Percentiles rank a stretch among this genome's conserved stretches.
Evolutionary conservation across 1,139 yeast genomes (phyloP).

Genomic region (Pichia kudriavzevii): DNA sequence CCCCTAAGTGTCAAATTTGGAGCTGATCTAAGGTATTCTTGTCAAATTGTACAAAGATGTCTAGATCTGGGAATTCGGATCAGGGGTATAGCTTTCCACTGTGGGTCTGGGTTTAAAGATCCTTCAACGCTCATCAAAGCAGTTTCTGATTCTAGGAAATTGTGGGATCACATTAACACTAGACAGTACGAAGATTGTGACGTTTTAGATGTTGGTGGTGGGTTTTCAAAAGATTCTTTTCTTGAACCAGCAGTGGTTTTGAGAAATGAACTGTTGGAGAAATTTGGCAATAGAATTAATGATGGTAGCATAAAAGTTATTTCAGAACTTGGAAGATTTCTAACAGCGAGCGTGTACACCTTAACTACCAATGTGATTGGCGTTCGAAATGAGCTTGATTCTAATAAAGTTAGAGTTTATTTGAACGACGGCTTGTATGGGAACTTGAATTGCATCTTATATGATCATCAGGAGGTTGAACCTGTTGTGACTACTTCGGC

Average conservation of each 20-base stretch:
- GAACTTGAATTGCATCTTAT: slow-evolving; percentile 85
- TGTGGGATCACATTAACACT: slow-evolving; percentile 55
- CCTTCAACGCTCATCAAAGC: slow-evolving; percentile 63
- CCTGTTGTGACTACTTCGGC: slow-evolving; percentile 58
- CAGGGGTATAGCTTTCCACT: slow-evolving; percentile 89
- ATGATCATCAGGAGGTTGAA: slow-evolving; percentile 80
- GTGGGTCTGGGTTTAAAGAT: slow-evolving; percentile 90
- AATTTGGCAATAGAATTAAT: slow-evolving; percentile 41
- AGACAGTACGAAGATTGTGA: slow-evolving; percentile 36
- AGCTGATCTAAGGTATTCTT: slow-evolving; percentile 53
- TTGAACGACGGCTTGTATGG: slow-evolving; percentile 95
- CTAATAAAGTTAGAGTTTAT: slow-evolving; percentile 47
- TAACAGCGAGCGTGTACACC: slow-evolving; percentile 81
- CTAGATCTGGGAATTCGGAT: slow-evolving; percentile 53
- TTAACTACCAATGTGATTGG: slow-evolving; percentile 83
- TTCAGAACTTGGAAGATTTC: slow-evolving; percentile 93
- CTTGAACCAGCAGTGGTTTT: slow-evolving; percentile 54
- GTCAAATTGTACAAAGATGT: slow-evolving; percentile 54
- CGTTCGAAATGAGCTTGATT: slow-evolving; percentile 38
- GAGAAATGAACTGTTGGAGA: slow-evolving; percentile 44
- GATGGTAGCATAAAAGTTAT: slow-evolving; percentile 46
- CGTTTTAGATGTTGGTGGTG: slow-evolving; percentile 85
- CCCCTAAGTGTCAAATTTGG: slow-evolving; percentile 88
- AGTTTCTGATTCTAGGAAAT: slow-evolving; percentile 56
- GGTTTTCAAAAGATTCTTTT: slow-evolving; percentile 69